phyloP scores from a whole-genome alignment of 371 early-diverging fungal species.

The Syncephalastrum sp. region DNA sequence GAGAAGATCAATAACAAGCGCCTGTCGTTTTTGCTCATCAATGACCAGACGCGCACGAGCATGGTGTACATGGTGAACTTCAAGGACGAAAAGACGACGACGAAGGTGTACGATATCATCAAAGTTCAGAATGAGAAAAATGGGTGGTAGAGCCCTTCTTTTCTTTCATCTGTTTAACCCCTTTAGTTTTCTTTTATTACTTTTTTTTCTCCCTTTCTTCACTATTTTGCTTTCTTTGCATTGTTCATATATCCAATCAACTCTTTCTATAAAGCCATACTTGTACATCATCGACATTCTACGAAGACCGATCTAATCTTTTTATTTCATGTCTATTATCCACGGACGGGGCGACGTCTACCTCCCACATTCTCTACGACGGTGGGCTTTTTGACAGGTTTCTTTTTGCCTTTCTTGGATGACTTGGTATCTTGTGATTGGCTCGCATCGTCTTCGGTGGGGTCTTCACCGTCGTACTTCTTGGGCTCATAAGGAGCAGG shows the following conservation, averaged over 20 bases:
- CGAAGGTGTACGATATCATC: conserved; percentile 39
- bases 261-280: conserved; percentile 2
- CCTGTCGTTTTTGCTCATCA: conserved; percentile 32
- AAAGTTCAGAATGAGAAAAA: conserved; percentile 36
- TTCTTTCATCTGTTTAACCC: conserved; percentile 4
- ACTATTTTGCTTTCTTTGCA: neutral
- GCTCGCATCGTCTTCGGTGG: conserved; percentile 13
- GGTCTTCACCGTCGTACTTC: conserved; percentile 12
- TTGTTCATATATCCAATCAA: neutral
- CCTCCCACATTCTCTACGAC: neutral
- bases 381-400: neutral
- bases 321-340: too few species aligned
- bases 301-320: too few species aligned
- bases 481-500: conserved; percentile 4
- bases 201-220: neutral
- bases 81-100: conserved; percentile 40
- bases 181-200: neutral
- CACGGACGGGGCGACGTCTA: conserved; percentile 2
- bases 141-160: conserved; percentile 26
- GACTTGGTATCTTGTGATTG: conserved; percentile 3
- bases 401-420: neutral
- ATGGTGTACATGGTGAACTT: conserved; percentile 49
- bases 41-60: conserved; percentile 31
- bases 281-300: too few species aligned
- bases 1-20: conserved; percentile 34